These are phyloP conservation scores for Anisodus tanguticus DNA, from an alignment of 257 asterid genomes.

Conservation along the genomic window DNA sequence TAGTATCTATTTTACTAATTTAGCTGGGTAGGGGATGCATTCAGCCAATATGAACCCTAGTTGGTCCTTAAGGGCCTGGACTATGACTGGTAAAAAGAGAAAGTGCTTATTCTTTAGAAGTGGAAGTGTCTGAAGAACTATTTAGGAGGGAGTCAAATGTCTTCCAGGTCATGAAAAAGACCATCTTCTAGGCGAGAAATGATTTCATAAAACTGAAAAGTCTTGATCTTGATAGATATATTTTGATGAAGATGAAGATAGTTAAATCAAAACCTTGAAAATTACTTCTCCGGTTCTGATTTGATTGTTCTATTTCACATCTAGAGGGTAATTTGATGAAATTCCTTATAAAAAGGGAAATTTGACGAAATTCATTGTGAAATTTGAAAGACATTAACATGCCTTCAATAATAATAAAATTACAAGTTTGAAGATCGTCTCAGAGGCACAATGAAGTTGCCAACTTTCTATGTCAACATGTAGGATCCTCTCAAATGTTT, in stretches of 20 bases:
- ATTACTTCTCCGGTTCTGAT: neutral
- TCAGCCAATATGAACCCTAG: neutral
- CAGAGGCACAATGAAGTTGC: neutral
- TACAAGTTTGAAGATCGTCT: neutral
- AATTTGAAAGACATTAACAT: neutral
- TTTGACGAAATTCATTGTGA: neutral
- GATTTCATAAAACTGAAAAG: neutral
- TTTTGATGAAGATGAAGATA: neutral
- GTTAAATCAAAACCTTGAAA: neutral
- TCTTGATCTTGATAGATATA: constrained; percentile 8
- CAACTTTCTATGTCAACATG: neutral
- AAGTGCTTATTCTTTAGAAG: neutral
- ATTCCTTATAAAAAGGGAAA: neutral
- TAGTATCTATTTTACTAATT: neutral
- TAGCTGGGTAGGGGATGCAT: neutral
- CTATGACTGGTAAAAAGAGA: neutral
- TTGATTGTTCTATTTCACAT: neutral
- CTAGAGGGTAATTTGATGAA: neutral
- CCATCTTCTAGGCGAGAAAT: neutral
- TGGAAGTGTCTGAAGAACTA: neutral
- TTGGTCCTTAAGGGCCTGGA: neutral
- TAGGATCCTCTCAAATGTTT: neutral
- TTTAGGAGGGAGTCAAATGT: neutral
- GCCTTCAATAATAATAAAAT: neutral
- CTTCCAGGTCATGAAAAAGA: neutral